These are phyloP conservation scores for Metarhizium guizhouense DNA, from an alignment of 2,329 filamentous ascomycete species.

Conservation along the genomic window DNA sequence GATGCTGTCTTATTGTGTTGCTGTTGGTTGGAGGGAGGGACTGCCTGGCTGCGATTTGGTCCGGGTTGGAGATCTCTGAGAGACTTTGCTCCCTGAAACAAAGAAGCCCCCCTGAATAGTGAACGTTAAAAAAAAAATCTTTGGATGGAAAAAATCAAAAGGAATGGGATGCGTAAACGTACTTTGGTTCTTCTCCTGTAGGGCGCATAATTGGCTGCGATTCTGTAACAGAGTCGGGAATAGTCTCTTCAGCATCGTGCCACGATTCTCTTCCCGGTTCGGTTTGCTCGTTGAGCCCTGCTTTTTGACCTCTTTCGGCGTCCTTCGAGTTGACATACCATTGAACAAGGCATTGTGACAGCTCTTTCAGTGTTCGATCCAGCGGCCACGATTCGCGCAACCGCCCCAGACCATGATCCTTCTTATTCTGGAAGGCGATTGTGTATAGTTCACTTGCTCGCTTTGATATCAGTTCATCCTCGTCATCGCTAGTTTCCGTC, in stretches of 20 bases:
- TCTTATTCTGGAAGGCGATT: background rate
- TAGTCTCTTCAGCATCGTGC: slow-evolving; percentile 5
- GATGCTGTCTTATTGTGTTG: slow-evolving; percentile 5
- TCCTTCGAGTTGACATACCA: slow-evolving; percentile 8
- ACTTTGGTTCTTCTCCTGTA: background rate
- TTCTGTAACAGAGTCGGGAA: slow-evolving; percentile 12
- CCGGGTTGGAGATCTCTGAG: slow-evolving; percentile 11
- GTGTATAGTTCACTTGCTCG: background rate
- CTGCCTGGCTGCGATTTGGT: slow-evolving; percentile 1
- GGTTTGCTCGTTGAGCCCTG: background rate
- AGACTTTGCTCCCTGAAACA: slow-evolving; percentile 13
- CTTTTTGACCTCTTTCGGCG: background rate
- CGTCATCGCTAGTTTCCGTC: background rate
- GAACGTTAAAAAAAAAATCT: background rate
- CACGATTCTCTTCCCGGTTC: background rate
- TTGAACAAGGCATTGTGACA: slow-evolving; percentile 12
- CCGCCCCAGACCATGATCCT: slow-evolving; percentile 4
- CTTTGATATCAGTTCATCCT: background rate
- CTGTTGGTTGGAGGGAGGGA: slow-evolving; percentile 15
- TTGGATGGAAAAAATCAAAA: background rate
- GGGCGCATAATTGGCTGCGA: slow-evolving; percentile 17
- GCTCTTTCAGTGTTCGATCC: slow-evolving; percentile 9
- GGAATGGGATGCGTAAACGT: background rate
- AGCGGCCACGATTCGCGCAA: slow-evolving; percentile 13
- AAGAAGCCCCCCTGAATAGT: background rate